Evolutionary conservation across 495 filamentous ascomycete genomes (phyloP).

Genomic region (Acidiella bohemica): DNA sequence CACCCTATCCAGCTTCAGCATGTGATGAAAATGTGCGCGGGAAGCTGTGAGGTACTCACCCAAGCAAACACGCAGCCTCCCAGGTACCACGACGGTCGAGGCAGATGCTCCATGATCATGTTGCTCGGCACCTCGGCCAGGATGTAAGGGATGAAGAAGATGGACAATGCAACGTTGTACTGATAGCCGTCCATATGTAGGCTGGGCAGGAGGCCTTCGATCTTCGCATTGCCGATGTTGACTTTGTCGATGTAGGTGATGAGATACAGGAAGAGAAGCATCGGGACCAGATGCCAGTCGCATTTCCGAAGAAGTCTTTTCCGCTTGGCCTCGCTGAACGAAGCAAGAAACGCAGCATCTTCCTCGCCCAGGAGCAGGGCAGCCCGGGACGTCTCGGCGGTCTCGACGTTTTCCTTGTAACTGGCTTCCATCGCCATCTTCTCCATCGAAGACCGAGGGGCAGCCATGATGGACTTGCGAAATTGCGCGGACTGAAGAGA

Average conservation of each 20-base stretch:
- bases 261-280: constrained; percentile 36
- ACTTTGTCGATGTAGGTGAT: constrained; percentile 38
- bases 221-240: constrained; percentile 50
- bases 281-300: constrained; percentile 32
- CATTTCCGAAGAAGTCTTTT: constrained; percentile 8
- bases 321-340: background rate
- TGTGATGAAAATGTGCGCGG: background rate
- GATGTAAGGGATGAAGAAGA: constrained; percentile 90
- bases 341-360: background rate
- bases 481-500: too few species aligned
- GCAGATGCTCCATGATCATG: constrained; percentile 3
- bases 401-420: too few species aligned
- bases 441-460: background rate
- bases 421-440: background rate
- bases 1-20: too few species aligned
- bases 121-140: constrained; percentile 29
- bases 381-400: too few species aligned
- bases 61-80: background rate
- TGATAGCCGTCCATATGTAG: constrained; percentile 48
- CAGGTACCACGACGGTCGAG: constrained; percentile 6
- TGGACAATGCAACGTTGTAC: constrained; percentile 65
- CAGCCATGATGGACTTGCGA: too few species aligned
- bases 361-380: background rate
- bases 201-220: constrained; percentile 49
- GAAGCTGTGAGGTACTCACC: background rate